A percentile compares a stretch with the other conserved stretches of the same genome.
Conservation (phyloP, 108 stramenopile species). For the Fragilaria radians region DNA sequence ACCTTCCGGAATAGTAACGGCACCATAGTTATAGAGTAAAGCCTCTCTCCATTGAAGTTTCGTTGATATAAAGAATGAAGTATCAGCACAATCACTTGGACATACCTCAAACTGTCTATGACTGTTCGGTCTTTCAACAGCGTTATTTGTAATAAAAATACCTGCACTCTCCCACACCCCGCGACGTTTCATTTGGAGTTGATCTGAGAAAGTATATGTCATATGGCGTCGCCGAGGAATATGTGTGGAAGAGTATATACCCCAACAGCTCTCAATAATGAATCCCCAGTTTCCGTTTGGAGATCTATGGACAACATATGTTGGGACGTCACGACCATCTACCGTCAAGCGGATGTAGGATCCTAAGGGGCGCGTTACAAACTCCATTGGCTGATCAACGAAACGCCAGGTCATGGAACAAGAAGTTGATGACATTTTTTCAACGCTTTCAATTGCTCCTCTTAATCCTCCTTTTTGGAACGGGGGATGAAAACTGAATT, state of each 20-base stretch:
- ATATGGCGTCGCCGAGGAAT: constrained; percentile 6
- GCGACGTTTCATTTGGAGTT: constrained; percentile 26
- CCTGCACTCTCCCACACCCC: constrained; percentile 38
- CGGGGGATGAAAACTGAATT: not conserved
- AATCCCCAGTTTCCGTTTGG: constrained; percentile 80
- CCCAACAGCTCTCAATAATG: constrained; percentile 76
- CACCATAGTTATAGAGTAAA: constrained; percentile 74
- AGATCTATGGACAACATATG: constrained; percentile 55
- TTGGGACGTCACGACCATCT: constrained; percentile 69
- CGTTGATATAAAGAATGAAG: constrained; percentile 46
- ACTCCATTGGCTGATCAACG: constrained; percentile 50
- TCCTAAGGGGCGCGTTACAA: constrained; percentile 50
- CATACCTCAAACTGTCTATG: too few species aligned
- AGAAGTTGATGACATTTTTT: too few species aligned
- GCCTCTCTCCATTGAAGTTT: constrained; percentile 72
- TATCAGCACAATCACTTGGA: constrained; percentile 52
- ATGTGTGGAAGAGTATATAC: constrained; percentile 55
- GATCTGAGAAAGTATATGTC: not conserved
- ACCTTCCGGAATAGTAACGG: constrained; percentile 55
- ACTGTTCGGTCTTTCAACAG: constrained; percentile 11
- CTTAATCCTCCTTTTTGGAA: not conserved
- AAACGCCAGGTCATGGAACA: constrained; percentile 70
- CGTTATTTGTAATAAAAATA: constrained; percentile 22
- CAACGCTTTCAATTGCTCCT: too few species aligned
- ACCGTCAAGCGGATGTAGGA: constrained; percentile 72